Evolutionary conservation across 1,284 basidiomycete species (phyloP).

Genomic region (Cryptococcus amylolentus): DNA sequence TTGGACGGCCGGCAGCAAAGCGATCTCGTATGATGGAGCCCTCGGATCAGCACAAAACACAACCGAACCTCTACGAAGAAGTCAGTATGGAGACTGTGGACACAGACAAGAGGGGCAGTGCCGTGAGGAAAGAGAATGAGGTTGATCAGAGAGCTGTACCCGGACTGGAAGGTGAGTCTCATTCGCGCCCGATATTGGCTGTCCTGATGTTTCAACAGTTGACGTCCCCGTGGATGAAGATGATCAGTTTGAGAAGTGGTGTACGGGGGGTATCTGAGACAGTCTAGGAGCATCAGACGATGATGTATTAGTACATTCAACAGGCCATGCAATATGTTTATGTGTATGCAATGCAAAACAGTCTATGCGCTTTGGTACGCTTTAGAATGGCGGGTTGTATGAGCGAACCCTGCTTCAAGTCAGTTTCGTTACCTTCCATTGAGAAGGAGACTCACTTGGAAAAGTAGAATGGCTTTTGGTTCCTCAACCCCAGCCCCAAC

Average conservation of each 20-base stretch:
- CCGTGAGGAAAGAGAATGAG: too few species aligned
- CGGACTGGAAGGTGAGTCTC: neutral
- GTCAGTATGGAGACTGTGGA: too few species aligned
- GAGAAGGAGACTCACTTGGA: conserved; percentile 58
- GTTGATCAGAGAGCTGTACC: too few species aligned
- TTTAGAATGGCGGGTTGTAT: conserved; percentile 17
- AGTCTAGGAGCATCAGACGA: neutral
- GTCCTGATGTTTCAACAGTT: neutral
- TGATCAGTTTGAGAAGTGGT: conserved; percentile 3
- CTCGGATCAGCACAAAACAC: too few species aligned
- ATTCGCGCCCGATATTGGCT: neutral
- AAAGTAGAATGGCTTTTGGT: conserved; percentile 88
- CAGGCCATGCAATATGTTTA: neutral
- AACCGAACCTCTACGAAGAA: too few species aligned
- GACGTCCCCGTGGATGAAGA: neutral
- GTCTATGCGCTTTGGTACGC: neutral
- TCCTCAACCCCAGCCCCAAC: conserved; percentile 67
- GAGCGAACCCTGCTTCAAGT: conserved; percentile 12
- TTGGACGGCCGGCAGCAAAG: neutral
- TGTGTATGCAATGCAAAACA: neutral
- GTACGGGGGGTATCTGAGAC: neutral
- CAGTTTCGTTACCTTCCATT: neutral
- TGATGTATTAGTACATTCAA: neutral
- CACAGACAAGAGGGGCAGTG: too few species aligned
- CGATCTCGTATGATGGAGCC: neutral